These are phyloP conservation scores for Aquilaria yunnanensis DNA, from an alignment of 345 rosid species.

Conservation along the genomic window DNA sequence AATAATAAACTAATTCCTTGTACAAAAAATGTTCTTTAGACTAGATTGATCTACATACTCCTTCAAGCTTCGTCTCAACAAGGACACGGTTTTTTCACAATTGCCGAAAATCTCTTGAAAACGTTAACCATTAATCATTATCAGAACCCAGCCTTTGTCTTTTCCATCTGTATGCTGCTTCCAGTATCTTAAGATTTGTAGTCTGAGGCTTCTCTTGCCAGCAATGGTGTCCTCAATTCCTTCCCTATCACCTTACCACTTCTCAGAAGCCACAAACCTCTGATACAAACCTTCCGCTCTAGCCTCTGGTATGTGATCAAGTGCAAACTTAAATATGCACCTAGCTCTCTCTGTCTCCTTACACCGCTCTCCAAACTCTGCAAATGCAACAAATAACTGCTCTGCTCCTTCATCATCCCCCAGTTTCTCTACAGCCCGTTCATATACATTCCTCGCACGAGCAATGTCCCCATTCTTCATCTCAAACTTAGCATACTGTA, in stretches of 20 bases:
- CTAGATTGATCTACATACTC: too few species aligned
- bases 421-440: constrained; percentile 61
- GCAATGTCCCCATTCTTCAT: constrained; percentile 74
- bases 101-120: too few species aligned
- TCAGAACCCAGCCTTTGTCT: too few species aligned
- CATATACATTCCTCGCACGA: constrained; percentile 54
- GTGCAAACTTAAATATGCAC: constrained; percentile 73
- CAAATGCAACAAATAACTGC: constrained; percentile 12
- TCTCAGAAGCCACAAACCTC: constrained; percentile 75
- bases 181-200: too few species aligned
- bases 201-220: constrained; percentile 40
- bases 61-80: too few species aligned
- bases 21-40: too few species aligned
- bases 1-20: too few species aligned
- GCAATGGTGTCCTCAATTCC: constrained; percentile 84
- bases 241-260: constrained; percentile 70
- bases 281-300: constrained; percentile 72
- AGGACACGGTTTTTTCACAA: too few species aligned
- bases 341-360: constrained; percentile 70
- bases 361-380: constrained; percentile 75
- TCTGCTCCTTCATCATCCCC: constrained; percentile 84
- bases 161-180: too few species aligned
- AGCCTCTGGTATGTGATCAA: constrained; percentile 82
- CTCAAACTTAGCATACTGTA: constrained; percentile 68
- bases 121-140: too few species aligned